Conservation (phyloP, 495 filamentous ascomycete species). For the Penicillium simplicissimum region DNA sequence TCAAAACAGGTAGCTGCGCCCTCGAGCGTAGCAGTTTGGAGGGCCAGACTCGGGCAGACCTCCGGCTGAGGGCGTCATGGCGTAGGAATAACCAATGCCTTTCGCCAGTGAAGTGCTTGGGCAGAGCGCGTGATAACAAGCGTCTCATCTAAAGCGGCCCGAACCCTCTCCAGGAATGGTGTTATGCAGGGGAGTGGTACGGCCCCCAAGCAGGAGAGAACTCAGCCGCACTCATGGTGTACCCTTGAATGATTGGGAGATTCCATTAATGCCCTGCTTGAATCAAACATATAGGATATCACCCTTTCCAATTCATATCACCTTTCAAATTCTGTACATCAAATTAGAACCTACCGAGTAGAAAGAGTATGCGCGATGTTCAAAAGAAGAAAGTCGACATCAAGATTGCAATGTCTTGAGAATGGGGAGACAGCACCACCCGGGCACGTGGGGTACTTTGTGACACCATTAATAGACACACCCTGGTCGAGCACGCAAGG, state of each 20-base stretch:
- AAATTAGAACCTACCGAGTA: neutral
- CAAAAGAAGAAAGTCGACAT: neutral
- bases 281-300: no score
- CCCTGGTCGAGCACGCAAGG: neutral
- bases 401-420: neutral
- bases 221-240: neutral
- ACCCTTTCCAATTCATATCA: neutral
- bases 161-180: slow-evolving; percentile 1
- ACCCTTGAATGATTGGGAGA: neutral
- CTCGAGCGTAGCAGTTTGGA: neutral
- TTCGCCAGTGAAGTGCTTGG: neutral
- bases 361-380: neutral
- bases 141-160: neutral
- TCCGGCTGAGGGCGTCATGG: neutral
- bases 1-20: neutral
- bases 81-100: neutral
- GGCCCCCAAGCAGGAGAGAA: neutral
- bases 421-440: neutral
- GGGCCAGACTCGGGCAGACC: neutral
- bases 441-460: neutral
- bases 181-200: neutral
- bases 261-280: neutral
- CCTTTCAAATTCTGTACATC: neutral
- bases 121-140: neutral
- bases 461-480: neutral